phyloP scores from a whole-genome alignment of 2,329 filamentous ascomycete species.

The Fusarium sp. region DNA sequence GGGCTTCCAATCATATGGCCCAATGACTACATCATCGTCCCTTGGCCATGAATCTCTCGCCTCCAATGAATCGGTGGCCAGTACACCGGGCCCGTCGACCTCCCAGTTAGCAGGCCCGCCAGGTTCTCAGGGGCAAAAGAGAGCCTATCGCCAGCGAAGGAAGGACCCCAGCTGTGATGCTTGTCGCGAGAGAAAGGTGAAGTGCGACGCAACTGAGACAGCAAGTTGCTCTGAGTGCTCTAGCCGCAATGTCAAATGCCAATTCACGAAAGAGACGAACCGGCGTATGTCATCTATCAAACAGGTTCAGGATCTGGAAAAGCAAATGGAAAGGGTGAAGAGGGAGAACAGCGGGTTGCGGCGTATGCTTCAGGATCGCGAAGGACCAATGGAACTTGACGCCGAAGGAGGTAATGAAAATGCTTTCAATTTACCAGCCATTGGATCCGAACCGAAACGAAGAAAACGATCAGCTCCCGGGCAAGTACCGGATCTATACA shows the following conservation, averaged over 20 bases:
- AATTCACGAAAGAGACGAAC: constrained; percentile 99
- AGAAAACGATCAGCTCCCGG: constrained; percentile 70
- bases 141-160: constrained; percentile 91
- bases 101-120: constrained; percentile 55
- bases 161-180: constrained; percentile 99
- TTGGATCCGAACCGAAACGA: constrained; percentile 73
- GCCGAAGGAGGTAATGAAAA: constrained; percentile 61
- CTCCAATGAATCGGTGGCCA: constrained; percentile 67
- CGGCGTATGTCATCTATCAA: constrained; percentile 99
- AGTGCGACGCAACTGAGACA: constrained; percentile 96
- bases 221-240: constrained; percentile 97
- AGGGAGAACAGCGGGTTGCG: constrained; percentile 82
- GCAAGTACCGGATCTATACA: constrained; percentile 76
- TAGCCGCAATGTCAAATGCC: constrained; percentile 95
- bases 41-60: constrained; percentile 70
- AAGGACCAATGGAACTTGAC: constrained; percentile 63
- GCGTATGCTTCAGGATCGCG: constrained; percentile 68
- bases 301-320: constrained; percentile 97
- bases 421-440: constrained; percentile 69
- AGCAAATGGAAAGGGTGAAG: constrained; percentile 83
- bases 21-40: constrained; percentile 60
- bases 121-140: constrained; percentile 78
- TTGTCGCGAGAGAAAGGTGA: constrained; percentile 86
- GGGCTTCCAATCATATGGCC: constrained; percentile 66
- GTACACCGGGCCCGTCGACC: constrained; percentile 61